Percentiles rank a stretch among this genome's conserved stretches.
These are phyloP conservation scores for Sapria himalayana DNA, from an alignment of 345 rosid genomes.

Conservation along the genomic window DNA sequence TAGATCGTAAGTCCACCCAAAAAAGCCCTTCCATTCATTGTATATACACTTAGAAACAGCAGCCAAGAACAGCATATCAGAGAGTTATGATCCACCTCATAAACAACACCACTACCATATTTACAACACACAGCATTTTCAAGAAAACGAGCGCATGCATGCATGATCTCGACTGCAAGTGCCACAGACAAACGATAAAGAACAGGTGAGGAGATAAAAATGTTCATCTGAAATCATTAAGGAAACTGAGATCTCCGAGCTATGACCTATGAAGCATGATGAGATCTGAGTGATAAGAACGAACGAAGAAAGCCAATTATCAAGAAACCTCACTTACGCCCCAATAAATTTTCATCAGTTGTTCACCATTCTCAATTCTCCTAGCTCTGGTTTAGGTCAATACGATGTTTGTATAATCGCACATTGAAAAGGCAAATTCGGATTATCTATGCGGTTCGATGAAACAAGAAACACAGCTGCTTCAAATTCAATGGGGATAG, in stretches of 20 bases:
- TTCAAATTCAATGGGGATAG: not conserved
- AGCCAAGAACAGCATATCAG: not conserved
- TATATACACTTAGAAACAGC: constrained; percentile 35
- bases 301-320: too few species aligned
- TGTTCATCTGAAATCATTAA: too few species aligned
- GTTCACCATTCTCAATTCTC: too few species aligned
- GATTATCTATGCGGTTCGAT: not conserved
- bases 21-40: constrained; percentile 71
- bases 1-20: constrained; percentile 44
- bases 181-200: not conserved
- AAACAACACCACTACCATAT: not conserved
- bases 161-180: too few species aligned
- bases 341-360: too few species aligned
- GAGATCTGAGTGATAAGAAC: too few species aligned
- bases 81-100: not conserved
- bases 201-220: too few species aligned
- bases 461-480: not conserved
- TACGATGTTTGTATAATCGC: not conserved
- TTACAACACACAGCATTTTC: not conserved
- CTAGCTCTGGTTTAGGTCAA: not conserved
- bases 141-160: too few species aligned
- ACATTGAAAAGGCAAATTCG: not conserved
- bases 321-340: too few species aligned
- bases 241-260: too few species aligned
- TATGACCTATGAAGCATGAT: too few species aligned